Conservation (phyloP, 2,329 filamentous ascomycete genomes). For the Clathrospora elynae region DNA sequence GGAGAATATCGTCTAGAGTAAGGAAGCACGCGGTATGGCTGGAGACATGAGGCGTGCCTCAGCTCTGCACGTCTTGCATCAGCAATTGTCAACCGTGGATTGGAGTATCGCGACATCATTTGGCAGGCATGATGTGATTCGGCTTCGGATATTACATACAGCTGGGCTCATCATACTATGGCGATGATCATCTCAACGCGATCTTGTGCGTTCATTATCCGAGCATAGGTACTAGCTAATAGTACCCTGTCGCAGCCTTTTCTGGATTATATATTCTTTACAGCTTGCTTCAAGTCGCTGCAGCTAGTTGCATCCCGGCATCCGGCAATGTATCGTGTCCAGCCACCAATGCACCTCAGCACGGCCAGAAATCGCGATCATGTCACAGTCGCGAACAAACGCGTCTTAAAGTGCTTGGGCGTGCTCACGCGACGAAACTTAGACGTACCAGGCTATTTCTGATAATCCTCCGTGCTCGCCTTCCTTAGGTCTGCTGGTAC, state of each 20-base stretch:
- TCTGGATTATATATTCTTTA: slow-evolving; percentile 22
- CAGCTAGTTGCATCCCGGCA: slow-evolving; percentile 39
- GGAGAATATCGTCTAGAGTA: slow-evolving; percentile 25
- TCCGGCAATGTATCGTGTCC: slow-evolving; percentile 30
- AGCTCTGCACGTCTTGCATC: slow-evolving; percentile 22
- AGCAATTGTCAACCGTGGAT: slow-evolving; percentile 15
- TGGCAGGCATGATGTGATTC: slow-evolving; percentile 27
- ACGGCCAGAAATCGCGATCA: slow-evolving; percentile 26
- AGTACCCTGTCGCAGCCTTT: no score
- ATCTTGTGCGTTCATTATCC: slow-evolving; percentile 31
- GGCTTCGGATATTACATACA: slow-evolving; percentile 29
- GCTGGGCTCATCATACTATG: slow-evolving; percentile 33
- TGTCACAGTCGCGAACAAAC: slow-evolving; percentile 42
- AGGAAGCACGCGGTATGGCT: slow-evolving; percentile 22
- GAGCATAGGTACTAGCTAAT: no score
- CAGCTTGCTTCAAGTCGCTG: slow-evolving; percentile 25
- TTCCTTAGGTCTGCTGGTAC: slow-evolving; percentile 23
- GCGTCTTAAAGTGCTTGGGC: slow-evolving; percentile 39
- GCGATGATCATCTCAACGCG: slow-evolving; percentile 28
- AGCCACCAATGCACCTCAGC: slow-evolving; percentile 31
- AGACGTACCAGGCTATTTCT: slow-evolving; percentile 31
- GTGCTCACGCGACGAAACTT: slow-evolving; percentile 39
- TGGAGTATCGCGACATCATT: slow-evolving; percentile 29
- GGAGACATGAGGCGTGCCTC: slow-evolving; percentile 15
- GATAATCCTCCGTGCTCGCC: slow-evolving; percentile 32